Evolutionary conservation across 2,329 filamentous ascomycete species (phyloP), one percentile per base, ranked within the genome.

Genomic region (Beauveria rudraprayagi): DNA sequence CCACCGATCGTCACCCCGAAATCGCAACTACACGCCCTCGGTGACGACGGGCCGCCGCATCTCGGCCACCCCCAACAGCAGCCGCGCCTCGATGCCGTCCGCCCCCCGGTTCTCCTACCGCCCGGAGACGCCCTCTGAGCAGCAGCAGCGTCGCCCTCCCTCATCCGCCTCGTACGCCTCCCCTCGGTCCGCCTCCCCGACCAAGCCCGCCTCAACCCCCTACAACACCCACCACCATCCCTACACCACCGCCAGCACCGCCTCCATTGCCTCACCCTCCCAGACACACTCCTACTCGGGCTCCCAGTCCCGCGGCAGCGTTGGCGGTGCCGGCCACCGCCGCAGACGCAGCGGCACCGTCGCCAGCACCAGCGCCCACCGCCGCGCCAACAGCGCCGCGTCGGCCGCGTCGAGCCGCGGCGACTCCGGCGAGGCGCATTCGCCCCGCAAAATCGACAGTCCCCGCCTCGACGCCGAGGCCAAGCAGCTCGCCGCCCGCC

Each of bases 401-500:
- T 81, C 80, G 5, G 70, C 73, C 7, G 73, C 77, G 3, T 75
- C 76, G 6, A 69, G 69, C 5, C 73, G 68, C 56, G 67, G 62
- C 66, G 16, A 19, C 62, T 1, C 63, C 65, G 55, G 61, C 41
- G 40, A 52, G 37, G 24, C 24, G 28, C 7, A 16, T 17, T 4
- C 47, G 22, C 46, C 19, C 10, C 22, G 14, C 22, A 16, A 48
- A 19, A 66, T 72, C 43, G 70, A 70, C n/a, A 84, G 80, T 65
- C 82, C 82, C 5, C 75, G 81, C 3, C 73, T 85, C 4, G 75
- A 83, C 68, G 73, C 80, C 22, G 91, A 96, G 68, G 90, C 90
- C 7, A 87, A 88, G 69, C 82, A 83, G 50, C 84, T 92, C 61
- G 86, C 91, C 6, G 86, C 86, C n/a, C 83, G 85, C 69, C 83